Conservation (phyloP, 2,329 filamentous ascomycete species). For the Colletotrichum chlorophyti region DNA sequence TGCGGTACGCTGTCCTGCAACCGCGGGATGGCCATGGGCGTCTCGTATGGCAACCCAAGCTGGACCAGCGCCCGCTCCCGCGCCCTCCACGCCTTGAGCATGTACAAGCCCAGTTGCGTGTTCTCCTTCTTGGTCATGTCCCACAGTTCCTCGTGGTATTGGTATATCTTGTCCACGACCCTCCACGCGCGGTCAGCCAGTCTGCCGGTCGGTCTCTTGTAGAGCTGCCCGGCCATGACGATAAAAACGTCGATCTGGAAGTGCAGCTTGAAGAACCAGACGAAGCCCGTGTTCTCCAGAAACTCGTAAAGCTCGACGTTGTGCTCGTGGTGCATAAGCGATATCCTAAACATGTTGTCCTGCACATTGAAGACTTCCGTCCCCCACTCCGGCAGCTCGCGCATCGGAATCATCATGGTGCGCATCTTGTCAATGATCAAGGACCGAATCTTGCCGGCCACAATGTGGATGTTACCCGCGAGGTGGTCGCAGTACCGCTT, state of each 20-base stretch:
- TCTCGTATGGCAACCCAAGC: conserved; percentile 45
- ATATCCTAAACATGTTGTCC: conserved; percentile 63
- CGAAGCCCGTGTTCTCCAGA: conserved; percentile 53
- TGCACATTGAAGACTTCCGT: conserved; percentile 55
- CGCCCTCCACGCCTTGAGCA: conserved; percentile 60
- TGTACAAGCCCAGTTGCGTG: conserved; percentile 51
- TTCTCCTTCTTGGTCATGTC: conserved; percentile 55
- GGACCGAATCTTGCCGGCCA: conserved; percentile 54
- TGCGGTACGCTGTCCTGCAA: conserved; percentile 53
- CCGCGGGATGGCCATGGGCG: conserved; percentile 53
- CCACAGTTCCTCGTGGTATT: conserved; percentile 56
- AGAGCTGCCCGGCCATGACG: conserved; percentile 62
- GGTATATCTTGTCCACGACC: conserved; percentile 53
- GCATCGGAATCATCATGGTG: conserved; percentile 54
- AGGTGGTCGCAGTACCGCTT: conserved; percentile 56
- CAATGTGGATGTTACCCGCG: conserved; percentile 59
- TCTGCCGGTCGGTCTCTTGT: conserved; percentile 50
- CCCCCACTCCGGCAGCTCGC: conserved; percentile 55
- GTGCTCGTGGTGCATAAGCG: conserved; percentile 56
- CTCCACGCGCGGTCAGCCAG: conserved; percentile 62
- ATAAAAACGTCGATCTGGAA: conserved; percentile 64
- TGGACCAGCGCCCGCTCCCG: conserved; percentile 51
- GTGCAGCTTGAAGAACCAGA: conserved; percentile 61
- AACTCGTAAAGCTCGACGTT: conserved; percentile 51
- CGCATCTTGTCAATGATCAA: conserved; percentile 57